Evolutionary conservation across 1,284 basidiomycete genomes (phyloP), one percentile per base, ranked within the genome.

Genomic region (Xerocomus nothofagi): DNA sequence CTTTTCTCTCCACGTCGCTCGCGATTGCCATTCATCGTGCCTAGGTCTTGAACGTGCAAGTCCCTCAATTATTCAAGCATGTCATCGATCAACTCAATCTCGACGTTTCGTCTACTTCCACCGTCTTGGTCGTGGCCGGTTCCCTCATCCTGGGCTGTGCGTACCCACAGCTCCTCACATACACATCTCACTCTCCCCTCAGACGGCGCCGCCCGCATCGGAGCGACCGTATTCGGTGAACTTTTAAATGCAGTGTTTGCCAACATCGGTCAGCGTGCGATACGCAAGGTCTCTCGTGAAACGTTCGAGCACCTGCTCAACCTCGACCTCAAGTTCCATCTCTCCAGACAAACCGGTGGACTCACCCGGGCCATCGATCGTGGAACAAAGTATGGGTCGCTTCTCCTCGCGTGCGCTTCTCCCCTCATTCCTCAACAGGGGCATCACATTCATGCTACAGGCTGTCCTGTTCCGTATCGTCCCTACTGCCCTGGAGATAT

Each of bases 231-330:
- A 6, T 98, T 94, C 58, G 86, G 87, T 6, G 96, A 99, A 70
- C 75, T 98, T 1, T 76, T 98, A 26, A 99, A 99, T 61, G 96
- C 97, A 0, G 86, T 98, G 8, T 99, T 99, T 58, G 96, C 96
- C 48, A 93, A 91, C 45, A 95, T 99, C 47, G 92, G 96, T 1
- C 97, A 99, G 66, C 82, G 84, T 24, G 95, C 96, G 0, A 91
- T 99, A 50, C 88, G 96, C 39, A 88, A 90, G 66, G 95, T 99
- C 33, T 95, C 97, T 0, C 76, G 88, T 21, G 87, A 93, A 57
- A 98, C 97, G 0, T 99, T 99, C 58, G 86, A 91, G 47, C 96
- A 99, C 65, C 73, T 99, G 1, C 78, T 99, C 54, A 81, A 89
- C 59, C 81, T 99, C 61, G 92, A 98, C 64, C 80, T 98, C 67